Conservation (phyloP, 805 yeast genomes). For the Kodamaea kaohsiungensis region DNA sequence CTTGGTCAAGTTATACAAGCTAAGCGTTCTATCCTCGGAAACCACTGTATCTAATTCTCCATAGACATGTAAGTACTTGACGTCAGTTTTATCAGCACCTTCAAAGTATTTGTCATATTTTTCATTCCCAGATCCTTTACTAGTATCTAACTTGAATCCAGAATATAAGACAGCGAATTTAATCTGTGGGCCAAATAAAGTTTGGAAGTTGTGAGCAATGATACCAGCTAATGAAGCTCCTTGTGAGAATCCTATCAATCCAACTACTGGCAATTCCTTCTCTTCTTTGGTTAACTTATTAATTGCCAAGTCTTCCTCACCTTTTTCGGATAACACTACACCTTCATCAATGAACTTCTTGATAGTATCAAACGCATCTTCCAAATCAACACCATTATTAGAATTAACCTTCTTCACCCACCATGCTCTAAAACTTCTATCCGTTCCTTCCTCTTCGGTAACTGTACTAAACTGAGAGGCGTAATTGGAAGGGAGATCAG, state of each 20-base stretch:
- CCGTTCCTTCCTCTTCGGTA: conserved; percentile 32
- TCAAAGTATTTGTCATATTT: conserved; percentile 26
- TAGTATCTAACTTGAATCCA: conserved; percentile 49
- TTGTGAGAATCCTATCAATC: conserved; percentile 89
- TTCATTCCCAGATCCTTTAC: conserved; percentile 25
- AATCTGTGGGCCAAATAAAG: conserved; percentile 47
- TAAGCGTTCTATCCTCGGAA: conserved; percentile 65
- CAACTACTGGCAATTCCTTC: conserved; percentile 65
- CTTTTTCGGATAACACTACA: conserved; percentile 38
- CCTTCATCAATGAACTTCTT: conserved; percentile 55
- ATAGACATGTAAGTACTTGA: conserved; percentile 62
- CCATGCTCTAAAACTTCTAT: conserved; percentile 64
- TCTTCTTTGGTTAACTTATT: conserved; percentile 15
- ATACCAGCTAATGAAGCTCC: conserved; percentile 89
- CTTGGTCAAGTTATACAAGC: conserved; percentile 44
- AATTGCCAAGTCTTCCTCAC: conserved; percentile 16
- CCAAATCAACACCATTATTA: conserved; percentile 47
- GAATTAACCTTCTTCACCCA: conserved; percentile 55
- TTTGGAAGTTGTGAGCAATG: conserved; percentile 58
- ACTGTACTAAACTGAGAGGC: conserved; percentile 49
- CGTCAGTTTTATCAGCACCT: conserved; percentile 20
- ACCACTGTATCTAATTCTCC: conserved; percentile 91
- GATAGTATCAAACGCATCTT: conserved; percentile 51
- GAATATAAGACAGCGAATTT: conserved; percentile 78
- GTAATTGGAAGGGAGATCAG: conserved; percentile 71